These are phyloP conservation scores for Epichloe glyceriae DNA, from an alignment of 2,329 filamentous ascomycete species.

Conservation along the genomic window DNA sequence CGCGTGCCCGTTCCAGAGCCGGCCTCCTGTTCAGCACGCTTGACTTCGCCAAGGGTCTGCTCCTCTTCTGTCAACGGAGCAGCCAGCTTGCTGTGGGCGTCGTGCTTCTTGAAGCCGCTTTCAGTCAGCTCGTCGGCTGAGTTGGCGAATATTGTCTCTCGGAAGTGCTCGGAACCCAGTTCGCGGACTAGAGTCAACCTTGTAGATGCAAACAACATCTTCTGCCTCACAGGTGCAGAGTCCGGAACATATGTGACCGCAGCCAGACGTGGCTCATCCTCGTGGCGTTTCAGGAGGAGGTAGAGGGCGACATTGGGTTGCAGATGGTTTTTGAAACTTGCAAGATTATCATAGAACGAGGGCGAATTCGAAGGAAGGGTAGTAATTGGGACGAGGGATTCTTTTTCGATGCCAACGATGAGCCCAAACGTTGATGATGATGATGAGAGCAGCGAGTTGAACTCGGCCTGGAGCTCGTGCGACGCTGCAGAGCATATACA, in stretches of 20 bases:
- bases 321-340: constrained; percentile 48
- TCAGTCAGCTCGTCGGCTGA: constrained; percentile 54
- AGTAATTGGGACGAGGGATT: constrained; percentile 50
- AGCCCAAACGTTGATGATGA: constrained; percentile 53
- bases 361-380: constrained; percentile 39
- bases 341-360: constrained; percentile 52
- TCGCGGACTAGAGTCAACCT: constrained; percentile 63
- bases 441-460: constrained; percentile 54
- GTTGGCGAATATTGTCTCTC: constrained; percentile 63
- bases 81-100: constrained; percentile 48
- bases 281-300: constrained; percentile 58
- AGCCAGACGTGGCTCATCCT: constrained; percentile 43
- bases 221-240: constrained; percentile 64
- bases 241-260: constrained; percentile 72
- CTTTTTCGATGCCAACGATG: constrained; percentile 55
- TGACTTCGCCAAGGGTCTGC: constrained; percentile 55
- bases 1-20: constrained; percentile 50
- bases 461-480: constrained; percentile 60
- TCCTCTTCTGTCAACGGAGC: constrained; percentile 74
- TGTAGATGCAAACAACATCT: constrained; percentile 76
- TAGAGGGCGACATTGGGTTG: constrained; percentile 57
- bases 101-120: constrained; percentile 59
- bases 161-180: constrained; percentile 65
- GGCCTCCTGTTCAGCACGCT: constrained; percentile 62
- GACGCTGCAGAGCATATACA: constrained; percentile 42